Evolutionary conservation across 2,329 filamentous ascomycete genomes (phyloP).

Genomic region (Teratosphaeria gauchensis): DNA sequence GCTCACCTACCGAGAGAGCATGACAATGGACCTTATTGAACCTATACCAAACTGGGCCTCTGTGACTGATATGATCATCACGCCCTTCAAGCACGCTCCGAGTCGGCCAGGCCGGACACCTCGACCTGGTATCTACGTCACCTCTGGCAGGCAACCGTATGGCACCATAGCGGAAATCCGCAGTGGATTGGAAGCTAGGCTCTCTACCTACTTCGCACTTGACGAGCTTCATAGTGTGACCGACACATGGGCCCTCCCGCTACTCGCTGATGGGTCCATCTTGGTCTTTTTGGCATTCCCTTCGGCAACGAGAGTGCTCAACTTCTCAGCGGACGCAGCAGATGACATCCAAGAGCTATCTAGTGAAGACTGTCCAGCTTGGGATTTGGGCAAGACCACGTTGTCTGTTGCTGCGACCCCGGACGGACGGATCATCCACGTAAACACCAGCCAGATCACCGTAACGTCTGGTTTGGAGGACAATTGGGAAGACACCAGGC

Average conservation of each 20-base stretch:
- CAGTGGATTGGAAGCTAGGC: constrained; percentile 30
- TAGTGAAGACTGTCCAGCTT: constrained; percentile 8
- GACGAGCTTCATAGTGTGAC: constrained; percentile 18
- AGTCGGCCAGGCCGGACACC: not conserved
- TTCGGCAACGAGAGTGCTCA: constrained; percentile 14
- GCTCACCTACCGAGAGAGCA: constrained; percentile 33
- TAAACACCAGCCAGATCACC: constrained; percentile 16
- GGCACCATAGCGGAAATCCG: constrained; percentile 36
- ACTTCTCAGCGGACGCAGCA: constrained; percentile 8
- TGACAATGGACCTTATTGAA: constrained; percentile 41
- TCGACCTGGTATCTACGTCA: constrained; percentile 19
- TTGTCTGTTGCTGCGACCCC: constrained; percentile 13
- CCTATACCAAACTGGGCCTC: constrained; percentile 54
- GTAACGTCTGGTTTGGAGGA: constrained; percentile 10
- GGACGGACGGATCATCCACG: constrained; percentile 19
- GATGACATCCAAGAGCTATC: constrained; percentile 11
- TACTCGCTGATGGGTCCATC: constrained; percentile 22
- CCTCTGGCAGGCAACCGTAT: constrained; percentile 35
- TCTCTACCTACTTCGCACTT: constrained; percentile 15
- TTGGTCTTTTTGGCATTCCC: constrained; percentile 29
- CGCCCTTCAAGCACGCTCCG: constrained; percentile 16
- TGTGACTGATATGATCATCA: constrained; percentile 38
- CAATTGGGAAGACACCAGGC: constrained; percentile 21
- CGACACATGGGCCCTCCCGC: constrained; percentile 30
- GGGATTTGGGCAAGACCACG: constrained; percentile 18